Evolutionary conservation across 805 yeast genomes (phyloP).

Genomic region (Suhomyces vadensis): DNA sequence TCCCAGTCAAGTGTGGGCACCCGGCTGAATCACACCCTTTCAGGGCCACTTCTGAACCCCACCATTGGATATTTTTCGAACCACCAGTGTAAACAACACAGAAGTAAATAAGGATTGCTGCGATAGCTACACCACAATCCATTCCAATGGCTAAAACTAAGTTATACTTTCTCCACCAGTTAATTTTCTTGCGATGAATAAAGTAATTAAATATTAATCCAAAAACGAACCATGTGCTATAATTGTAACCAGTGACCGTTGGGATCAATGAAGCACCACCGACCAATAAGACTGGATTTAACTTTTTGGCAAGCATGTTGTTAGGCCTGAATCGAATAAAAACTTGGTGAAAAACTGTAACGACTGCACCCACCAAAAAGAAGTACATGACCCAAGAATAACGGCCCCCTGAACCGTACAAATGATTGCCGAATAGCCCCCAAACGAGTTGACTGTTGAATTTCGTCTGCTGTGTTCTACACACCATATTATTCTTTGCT

Average conservation of each 20-base stretch:
- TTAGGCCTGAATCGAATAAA: background rate
- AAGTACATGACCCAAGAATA: slow-evolving; percentile 1
- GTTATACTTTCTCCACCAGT: slow-evolving; percentile 13
- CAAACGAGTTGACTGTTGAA: slow-evolving; percentile 2
- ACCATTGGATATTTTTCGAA: slow-evolving; percentile 1
- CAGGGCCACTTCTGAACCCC: background rate
- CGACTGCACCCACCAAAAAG: background rate
- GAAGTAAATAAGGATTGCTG: slow-evolving; percentile 40
- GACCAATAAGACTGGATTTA: background rate
- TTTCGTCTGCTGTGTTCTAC: background rate
- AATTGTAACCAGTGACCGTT: background rate
- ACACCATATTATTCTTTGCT: background rate
- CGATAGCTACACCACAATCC: slow-evolving; percentile 28
- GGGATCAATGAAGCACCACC: background rate
- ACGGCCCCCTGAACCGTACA: background rate
- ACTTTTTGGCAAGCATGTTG: background rate
- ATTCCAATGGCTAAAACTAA: slow-evolving; percentile 14
- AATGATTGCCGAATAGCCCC: background rate
- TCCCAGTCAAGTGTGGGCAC: background rate
- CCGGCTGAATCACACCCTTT: background rate
- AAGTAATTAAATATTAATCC: background rate
- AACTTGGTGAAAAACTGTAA: background rate
- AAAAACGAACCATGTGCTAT: slow-evolving; percentile 1
- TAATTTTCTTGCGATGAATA: background rate
- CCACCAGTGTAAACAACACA: slow-evolving; percentile 19